Percentiles rank a stretch among this genome's conserved stretches.
Conservation (phyloP, 345 rosid species). For the Acer yangbiense region DNA sequence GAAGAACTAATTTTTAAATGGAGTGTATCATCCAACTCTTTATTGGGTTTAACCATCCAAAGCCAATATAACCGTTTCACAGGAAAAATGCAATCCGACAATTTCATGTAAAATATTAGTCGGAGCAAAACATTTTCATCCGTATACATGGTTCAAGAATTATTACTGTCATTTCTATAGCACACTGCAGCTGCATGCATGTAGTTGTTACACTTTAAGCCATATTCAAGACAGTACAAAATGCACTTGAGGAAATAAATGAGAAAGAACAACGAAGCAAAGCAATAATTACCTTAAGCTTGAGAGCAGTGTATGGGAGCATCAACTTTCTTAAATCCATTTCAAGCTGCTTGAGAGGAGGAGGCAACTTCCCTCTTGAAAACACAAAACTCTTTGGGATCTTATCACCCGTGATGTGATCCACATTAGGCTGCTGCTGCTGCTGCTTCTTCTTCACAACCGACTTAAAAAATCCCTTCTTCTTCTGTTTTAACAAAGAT, state of each 20-base stretch:
- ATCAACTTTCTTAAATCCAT: conserved; percentile 89
- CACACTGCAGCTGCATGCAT: neutral
- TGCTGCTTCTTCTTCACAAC: conserved; percentile 49
- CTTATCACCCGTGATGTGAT: conserved; percentile 86
- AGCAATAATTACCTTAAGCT: conserved; percentile 52
- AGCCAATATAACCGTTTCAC: neutral
- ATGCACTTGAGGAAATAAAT: neutral
- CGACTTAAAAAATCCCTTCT: conserved; percentile 64
- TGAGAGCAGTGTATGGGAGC: conserved; percentile 97
- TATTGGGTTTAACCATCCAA: neutral
- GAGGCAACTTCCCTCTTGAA: conserved; percentile 86
- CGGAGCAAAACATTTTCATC: neutral
- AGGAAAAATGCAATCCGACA: neutral
- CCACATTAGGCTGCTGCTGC: conserved; percentile 36
- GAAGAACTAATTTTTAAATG: neutral
- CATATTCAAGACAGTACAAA: neutral
- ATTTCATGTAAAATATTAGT: neutral
- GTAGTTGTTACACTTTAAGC: neutral
- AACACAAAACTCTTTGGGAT: conserved; percentile 89
- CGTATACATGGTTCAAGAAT: neutral
- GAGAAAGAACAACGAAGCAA: neutral
- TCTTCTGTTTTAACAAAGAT: conserved; percentile 44
- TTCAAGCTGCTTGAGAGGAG: conserved; percentile 73
- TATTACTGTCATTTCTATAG: neutral
- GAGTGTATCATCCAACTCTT: neutral